Evolutionary conservation across 148 eudicot species (phyloP), one percentile per base, ranked within the genome.

Genomic region (Drosera capensis): DNA sequence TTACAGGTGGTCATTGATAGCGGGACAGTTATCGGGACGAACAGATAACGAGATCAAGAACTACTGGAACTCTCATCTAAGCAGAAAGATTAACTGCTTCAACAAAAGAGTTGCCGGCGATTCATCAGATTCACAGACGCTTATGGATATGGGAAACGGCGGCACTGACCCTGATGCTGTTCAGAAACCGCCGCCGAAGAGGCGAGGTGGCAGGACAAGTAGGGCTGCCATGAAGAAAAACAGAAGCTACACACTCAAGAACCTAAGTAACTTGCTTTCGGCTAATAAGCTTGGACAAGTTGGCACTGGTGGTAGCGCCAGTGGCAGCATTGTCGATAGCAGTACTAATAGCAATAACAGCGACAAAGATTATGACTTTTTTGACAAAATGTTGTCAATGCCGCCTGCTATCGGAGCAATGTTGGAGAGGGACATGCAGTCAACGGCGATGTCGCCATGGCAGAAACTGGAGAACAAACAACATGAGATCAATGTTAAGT

Each of bases 1-100:
- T 41, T 40, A 14, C 39, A 88, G 96, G 79, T 88, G 96, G 96
- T 80, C 94, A 14, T 38, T 71, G 55, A 88, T 88, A 14, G 96
- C 84, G 1, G 77, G 50, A 2, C 68, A 80, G 45, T 58, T 88
- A 44, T 31, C 54, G 0, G 55, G 55, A 38, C 38, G 55, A 16
- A 51, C 55, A 8, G 55, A 51, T 1, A 51, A 51, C 3, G 55
- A 51, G 45, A 51, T 51, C 14, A 51, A 51, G 35, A 51, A 51
- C 31, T 51, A 51, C 7, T 51, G 55, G 55, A 51, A 90, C 56
- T 84, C 97, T 16, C 97, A 80, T 46, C 52, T 90, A 31, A 75
- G 95, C 46, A 54, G 87, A 51, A 83, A 72, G 46, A 52, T 78
- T 2, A 56, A 67, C 38, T 66, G n/a, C n/a, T n/a, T 51, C 14